These are phyloP conservation scores for Eleusine indica DNA, from an alignment of 176 grass and related monocot species.

Conservation along the genomic window DNA sequence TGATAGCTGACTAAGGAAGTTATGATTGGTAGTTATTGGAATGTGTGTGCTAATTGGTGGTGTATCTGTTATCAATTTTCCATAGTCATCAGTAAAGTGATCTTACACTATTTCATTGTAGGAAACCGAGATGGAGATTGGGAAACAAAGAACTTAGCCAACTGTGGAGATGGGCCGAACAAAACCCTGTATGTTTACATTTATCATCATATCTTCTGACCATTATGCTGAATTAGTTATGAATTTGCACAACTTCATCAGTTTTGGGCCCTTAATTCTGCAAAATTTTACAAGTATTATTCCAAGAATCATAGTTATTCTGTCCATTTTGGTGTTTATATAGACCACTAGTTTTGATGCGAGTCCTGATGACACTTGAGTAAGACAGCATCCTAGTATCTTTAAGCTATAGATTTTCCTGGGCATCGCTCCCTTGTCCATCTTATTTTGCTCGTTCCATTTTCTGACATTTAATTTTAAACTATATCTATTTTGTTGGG, in stretches of 20 bases:
- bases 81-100: neutral
- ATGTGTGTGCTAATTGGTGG: neutral
- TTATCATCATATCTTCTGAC: conserved; percentile 24
- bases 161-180: conserved; percentile 96
- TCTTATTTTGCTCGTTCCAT: neutral
- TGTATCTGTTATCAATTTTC: neutral
- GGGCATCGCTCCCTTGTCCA: neutral
- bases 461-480: neutral
- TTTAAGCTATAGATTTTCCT: conserved; percentile 20
- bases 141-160: conserved; percentile 95
- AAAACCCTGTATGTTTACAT: conserved; percentile 78
- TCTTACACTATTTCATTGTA: conserved; percentile 43
- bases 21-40: neutral
- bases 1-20: too few species aligned
- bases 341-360: neutral
- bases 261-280: neutral
- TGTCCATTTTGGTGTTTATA: neutral
- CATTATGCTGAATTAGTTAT: conserved; percentile 3
- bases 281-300: neutral
- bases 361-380: neutral
- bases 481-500: conserved; percentile 30
- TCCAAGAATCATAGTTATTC: neutral
- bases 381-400: neutral
- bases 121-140: conserved; percentile 83
- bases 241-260: conserved; percentile 8